Evolutionary conservation across 2,329 filamentous ascomycete species (phyloP).

Genomic region (Sarocladium strictum): DNA sequence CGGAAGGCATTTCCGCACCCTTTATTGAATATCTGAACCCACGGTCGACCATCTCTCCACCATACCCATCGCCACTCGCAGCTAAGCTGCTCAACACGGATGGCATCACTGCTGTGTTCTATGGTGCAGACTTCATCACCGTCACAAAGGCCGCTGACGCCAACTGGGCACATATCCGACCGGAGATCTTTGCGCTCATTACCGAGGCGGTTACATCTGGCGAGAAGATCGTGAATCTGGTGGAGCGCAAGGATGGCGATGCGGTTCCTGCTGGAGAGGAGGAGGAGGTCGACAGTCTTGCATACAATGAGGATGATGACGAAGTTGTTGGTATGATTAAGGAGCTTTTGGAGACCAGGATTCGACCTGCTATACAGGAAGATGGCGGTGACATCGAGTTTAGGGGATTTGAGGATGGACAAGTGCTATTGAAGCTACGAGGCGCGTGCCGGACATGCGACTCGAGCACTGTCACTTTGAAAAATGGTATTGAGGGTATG

Average conservation of each 20-base stretch:
- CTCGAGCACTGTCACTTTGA: conserved; percentile 91
- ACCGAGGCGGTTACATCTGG: conserved; percentile 86
- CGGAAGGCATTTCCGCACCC: conserved; percentile 62
- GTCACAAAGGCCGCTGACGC: conserved; percentile 84
- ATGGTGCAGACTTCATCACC: conserved; percentile 92
- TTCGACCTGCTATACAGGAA: conserved; percentile 92
- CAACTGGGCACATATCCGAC: conserved; percentile 91
- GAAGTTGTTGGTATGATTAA: conserved; percentile 99
- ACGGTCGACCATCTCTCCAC: conserved; percentile 79
- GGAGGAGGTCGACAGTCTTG: conserved; percentile 61
- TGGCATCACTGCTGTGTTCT: conserved; percentile 91
- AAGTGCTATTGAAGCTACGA: conserved; percentile 79
- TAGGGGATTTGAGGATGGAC: conserved; percentile 73
- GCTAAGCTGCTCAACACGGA: conserved; percentile 89
- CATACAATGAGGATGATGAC: conserved; percentile 83
- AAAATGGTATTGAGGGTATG: conserved; percentile 98
- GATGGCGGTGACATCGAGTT: conserved; percentile 98
- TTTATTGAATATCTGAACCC: conserved; percentile 92
- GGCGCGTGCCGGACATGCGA: conserved; percentile 95
- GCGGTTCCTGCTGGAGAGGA: conserved; percentile 27
- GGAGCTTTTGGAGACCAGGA: conserved; percentile 90
- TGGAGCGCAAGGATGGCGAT: conserved; percentile 53
- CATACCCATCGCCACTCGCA: conserved; percentile 85
- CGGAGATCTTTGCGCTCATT: conserved; percentile 91
- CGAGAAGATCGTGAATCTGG: conserved; percentile 69